phyloP scores from a whole-genome alignment of 495 filamentous ascomycete species.

The Penicilliopsis zonata region DNA sequence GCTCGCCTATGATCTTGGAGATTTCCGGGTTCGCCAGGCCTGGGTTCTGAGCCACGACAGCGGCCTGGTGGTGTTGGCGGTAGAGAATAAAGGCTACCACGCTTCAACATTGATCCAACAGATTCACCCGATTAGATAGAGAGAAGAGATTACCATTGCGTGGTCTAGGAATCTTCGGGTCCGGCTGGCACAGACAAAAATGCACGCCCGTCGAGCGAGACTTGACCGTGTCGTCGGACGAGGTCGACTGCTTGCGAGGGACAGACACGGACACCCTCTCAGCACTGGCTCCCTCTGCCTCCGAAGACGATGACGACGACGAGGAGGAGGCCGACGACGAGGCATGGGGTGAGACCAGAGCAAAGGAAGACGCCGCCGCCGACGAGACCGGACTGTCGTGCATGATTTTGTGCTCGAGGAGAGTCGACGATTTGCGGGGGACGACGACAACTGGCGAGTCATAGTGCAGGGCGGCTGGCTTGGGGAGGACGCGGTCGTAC shows the following conservation, averaged over 20 bases:
- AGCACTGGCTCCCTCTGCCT: no score
- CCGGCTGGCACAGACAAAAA: conserved; percentile 86
- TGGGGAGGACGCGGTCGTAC: conserved; percentile 45
- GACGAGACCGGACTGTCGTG: conserved; percentile 19
- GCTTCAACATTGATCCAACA: conserved; percentile 6
- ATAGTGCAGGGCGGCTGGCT: conserved; percentile 34
- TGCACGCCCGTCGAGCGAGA: conserved; percentile 23
- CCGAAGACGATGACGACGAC: no score
- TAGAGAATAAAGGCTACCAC: conserved; percentile 88
- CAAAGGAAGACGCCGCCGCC: no score
- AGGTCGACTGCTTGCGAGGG: conserved; percentile 17
- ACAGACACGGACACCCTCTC: conserved; percentile 4
- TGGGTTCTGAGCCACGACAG: conserved; percentile 69
- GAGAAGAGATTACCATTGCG: conserved; percentile 69
- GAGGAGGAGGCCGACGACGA: no score
- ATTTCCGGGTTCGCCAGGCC: conserved; percentile 94
- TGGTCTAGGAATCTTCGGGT: conserved; percentile 86
- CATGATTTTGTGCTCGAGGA: conserved; percentile 42
- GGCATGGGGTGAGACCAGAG: no score
- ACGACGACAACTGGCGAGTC: conserved; percentile 21
- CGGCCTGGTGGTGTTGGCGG: conserved; percentile 81
- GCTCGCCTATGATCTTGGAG: conserved; percentile 92
- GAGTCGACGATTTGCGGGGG: conserved; percentile 23
- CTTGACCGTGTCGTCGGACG: conserved; percentile 22
- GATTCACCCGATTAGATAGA: conserved; percentile 1